phyloP scores from a whole-genome alignment of 228 moss, liverwort and hornwort species.

The Sphagnum fallax region DNA sequence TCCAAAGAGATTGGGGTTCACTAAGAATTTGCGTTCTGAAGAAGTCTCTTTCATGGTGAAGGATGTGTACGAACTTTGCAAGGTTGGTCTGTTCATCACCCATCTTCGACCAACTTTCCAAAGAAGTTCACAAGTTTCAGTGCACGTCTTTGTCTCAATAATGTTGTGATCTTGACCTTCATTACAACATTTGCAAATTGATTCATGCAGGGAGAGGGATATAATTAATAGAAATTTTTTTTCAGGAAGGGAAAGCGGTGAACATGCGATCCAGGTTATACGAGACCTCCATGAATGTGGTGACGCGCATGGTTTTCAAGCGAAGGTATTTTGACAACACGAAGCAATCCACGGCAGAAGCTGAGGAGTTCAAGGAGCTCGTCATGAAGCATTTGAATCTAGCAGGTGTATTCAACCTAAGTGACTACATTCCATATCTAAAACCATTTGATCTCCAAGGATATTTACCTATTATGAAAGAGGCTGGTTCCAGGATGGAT shows the following conservation, averaged over 20 bases:
- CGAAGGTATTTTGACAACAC: constrained; percentile 18
- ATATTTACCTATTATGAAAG: constrained; percentile 19
- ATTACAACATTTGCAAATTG: neutral
- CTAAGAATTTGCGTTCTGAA: constrained; percentile 2
- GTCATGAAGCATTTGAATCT: constrained; percentile 10
- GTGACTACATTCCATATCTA: constrained; percentile 25
- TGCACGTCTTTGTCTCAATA: neutral
- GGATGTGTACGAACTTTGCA: neutral
- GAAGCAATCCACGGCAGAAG: constrained; percentile 2
- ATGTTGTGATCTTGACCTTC: neutral
- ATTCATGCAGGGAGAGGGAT: neutral
- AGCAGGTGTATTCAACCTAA: constrained; percentile 11
- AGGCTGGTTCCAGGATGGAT: constrained; percentile 10
- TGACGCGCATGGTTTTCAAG: constrained; percentile 1
- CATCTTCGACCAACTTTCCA: neutral
- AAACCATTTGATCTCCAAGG: constrained; percentile 22
- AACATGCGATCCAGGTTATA: constrained; percentile 2
- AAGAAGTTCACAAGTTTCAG: neutral
- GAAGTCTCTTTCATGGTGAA: constrained; percentile 12
- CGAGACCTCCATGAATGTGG: constrained; percentile 2
- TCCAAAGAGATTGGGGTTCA: constrained; percentile 10
- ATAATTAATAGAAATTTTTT: neutral
- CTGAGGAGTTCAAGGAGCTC: constrained; percentile 6
- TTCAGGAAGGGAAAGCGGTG: neutral
- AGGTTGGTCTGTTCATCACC: neutral